These are phyloP conservation scores for Persicaria maculosa DNA, from an alignment of 148 eudicot genomes.

Conservation along the genomic window DNA sequence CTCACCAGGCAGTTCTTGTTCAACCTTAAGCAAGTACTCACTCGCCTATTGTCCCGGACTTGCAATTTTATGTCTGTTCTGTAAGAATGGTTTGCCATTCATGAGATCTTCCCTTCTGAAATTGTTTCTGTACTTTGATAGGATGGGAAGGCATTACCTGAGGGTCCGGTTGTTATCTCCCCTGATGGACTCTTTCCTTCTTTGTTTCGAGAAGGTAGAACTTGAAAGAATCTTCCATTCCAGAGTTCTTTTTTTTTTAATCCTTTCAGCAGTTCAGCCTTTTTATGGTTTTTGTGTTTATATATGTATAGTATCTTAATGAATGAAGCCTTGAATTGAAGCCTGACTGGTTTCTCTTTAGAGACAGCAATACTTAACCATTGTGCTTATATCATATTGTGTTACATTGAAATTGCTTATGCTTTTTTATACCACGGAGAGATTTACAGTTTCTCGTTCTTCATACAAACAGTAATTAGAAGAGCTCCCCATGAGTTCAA, in stretches of 20 bases:
- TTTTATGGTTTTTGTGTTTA: neutral
- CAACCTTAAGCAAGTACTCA: conserved; percentile 81
- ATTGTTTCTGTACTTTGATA: conserved; percentile 16
- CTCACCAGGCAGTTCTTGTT: conserved; percentile 78
- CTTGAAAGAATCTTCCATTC: neutral
- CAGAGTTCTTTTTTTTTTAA: neutral
- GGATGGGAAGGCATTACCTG: conserved; percentile 93
- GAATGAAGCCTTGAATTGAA: neutral
- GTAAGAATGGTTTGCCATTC: neutral
- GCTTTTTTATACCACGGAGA: neutral
- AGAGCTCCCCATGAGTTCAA: conserved; percentile 99
- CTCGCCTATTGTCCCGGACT: neutral
- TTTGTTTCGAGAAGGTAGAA: conserved; percentile 79
- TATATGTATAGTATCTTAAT: neutral
- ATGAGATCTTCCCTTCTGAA: conserved; percentile 1
- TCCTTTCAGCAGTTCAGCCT: too few species aligned
- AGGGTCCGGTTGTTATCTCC: conserved; percentile 91
- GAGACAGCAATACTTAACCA: neutral
- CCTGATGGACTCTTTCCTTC: conserved; percentile 99
- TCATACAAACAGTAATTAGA: conserved; percentile 61
- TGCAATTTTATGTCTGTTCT: neutral
- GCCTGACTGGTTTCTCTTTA: neutral
- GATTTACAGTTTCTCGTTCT: neutral
- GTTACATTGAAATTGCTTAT: neutral
- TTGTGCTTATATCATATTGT: neutral